Evolutionary conservation across 1,284 basidiomycete species (phyloP).

Genomic region (Vanrija sp.): DNA sequence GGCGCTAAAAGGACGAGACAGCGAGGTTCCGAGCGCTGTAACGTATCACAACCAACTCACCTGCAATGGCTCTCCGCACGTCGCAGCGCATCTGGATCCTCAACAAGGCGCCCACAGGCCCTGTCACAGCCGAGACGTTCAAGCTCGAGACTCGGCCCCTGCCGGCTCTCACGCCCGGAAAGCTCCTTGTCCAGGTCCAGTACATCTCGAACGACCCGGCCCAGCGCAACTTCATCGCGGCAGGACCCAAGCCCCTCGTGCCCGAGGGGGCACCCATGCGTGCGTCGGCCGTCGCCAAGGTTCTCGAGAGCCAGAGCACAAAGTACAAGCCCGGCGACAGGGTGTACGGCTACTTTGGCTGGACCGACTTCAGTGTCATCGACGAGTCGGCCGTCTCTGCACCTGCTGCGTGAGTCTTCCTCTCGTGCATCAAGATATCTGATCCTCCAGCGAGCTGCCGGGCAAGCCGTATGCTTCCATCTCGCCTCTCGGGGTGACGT

Average conservation of each 20-base stretch:
- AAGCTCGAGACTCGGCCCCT: slow-evolving; percentile 16
- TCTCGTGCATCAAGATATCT: no score
- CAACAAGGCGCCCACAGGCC: slow-evolving; percentile 24
- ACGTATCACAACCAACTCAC: not conserved
- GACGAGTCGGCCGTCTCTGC: slow-evolving; percentile 1
- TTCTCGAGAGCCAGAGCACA: slow-evolving; percentile 14
- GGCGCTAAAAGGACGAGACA: no score
- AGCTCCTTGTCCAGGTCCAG: slow-evolving; percentile 27
- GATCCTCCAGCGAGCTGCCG: slow-evolving; percentile 15
- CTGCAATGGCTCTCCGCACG: slow-evolving; percentile 11
- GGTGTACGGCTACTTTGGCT: slow-evolving; percentile 7
- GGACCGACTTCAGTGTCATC: slow-evolving; percentile 20
- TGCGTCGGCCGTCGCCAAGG: slow-evolving; percentile 7
- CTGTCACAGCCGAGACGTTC: slow-evolving; percentile 14
- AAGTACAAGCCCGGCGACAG: slow-evolving; percentile 16
- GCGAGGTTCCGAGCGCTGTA: no score
- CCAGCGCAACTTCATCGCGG: slow-evolving; percentile 30
- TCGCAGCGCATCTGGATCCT: slow-evolving; percentile 24
- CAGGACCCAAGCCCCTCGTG: not conserved
- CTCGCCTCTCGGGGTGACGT: slow-evolving; percentile 13
- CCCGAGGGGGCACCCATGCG: slow-evolving; percentile 12
- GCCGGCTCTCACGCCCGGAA: slow-evolving; percentile 24
- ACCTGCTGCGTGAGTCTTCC: not conserved
- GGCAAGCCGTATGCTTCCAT: slow-evolving; percentile 13
- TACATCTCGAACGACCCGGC: slow-evolving; percentile 40